Evolutionary conservation across 192 early-diverging fungal species (phyloP), one percentile per base, ranked within the genome.

Genomic region (Coemansia sp.): DNA sequence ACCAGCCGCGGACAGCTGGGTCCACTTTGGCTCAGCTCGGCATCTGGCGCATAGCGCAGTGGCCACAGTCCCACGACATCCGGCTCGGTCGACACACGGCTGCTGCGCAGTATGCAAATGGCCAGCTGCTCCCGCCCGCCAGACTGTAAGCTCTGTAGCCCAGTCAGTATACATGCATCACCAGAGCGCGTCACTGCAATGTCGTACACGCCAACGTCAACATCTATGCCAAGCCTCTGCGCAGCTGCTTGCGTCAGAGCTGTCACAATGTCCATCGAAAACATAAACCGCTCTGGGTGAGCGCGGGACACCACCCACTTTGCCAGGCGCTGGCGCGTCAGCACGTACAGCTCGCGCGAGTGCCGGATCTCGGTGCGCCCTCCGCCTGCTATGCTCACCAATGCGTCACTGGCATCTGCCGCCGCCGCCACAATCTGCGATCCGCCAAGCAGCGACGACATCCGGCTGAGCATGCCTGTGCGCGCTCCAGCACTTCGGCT

Each of bases 221-320:
- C 23, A 17, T 54, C 52, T 14, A 28, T 21, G n/a, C 28, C 52
- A 28, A 54, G 21, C 49, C 66, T 19, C 56, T 15, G 56, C 17
- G 67, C 60, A 10, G 59, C 55, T 4, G 36, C 49, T 10, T 51
- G 46, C 46, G 50, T 15, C 15, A 78, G 38, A 2, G 49, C 5
- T 4, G 54, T 58, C 7, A 31, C 46, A 12, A 69, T 25, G 10
- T 78, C 66, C 15, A 64, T n/a, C 23, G 72, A 65, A 14, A 58
- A 68, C 23, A 68, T 22, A 37, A 72, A 61, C 17, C 54, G 53
- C 12, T 71, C 75, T 0, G 65, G 38, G 23, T 71, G 69, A 0
- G 72, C 22, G 36, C 66, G 65, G 37, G 75, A 75, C 26, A 83
- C 67, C 15, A 71, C 68, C 81, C 81, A 83, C 36, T 72, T 71